Base-by-base conservation (phyloP, 2,329 filamentous ascomycete species). In the Zopfia rhizophila region DNA sequence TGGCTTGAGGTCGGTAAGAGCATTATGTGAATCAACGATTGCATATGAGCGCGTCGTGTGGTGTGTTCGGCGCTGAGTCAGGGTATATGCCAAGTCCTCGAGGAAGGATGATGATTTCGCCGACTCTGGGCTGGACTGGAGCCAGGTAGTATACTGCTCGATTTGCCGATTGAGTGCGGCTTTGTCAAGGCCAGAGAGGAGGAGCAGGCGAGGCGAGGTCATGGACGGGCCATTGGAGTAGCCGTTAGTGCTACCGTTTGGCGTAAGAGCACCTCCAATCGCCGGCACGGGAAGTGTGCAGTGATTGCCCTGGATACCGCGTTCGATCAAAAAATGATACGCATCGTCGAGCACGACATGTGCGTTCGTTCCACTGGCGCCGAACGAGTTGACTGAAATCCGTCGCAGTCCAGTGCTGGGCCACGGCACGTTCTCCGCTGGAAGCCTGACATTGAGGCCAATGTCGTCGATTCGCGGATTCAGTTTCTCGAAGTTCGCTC, bases 281-380 rank as follows among this genome's bases (percentile, higher is more conserved):
- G n/a, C n/a, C n/a, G n/a, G n/a, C n/a, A n/a, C n/a, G n/a, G n/a
- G n/a, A n/a, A n/a, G n/a, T n/a, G n/a, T n/a, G n/a, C 16, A 3
- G 22, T 37, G 16, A 17, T 36, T 24, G 45, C 40, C 39, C 36
- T 27, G 25, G 32, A 25, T 29, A 37, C 13, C 16, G 18, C 5
- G 12, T 7, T n/a, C 19, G 8, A 21, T 27, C 18, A 19, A 35
- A 19, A 12, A 39, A 46, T 10, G 19, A 23, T 12, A 14, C 12
- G 44, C 48, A 45, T 58, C 42, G 16, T 61, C 58, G 4, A 61
- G 35, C 4, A 60, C 35, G 2, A 47, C 51, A 37, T 60, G 57
- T 1, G 45, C 53, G 13, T 56, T 55, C 2, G 44, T 37, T 10
- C 56, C 55, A 3, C 55, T 53, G 4, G 38, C 48, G 7, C 55